Conservation (phyloP, 306 rosid genomes). For the Citrullus colocynthis region DNA sequence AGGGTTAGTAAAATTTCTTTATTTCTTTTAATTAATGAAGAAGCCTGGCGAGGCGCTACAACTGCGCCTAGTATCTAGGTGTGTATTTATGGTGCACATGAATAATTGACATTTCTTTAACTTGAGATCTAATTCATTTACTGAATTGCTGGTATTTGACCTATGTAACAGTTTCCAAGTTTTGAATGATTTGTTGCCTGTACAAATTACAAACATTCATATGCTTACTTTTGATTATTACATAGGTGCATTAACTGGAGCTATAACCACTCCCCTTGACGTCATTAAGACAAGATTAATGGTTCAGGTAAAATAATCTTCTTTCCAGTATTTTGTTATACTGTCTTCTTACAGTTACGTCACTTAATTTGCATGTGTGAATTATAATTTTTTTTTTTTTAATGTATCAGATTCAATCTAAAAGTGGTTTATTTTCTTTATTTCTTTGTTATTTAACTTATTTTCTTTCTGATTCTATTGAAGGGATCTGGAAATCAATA, state of each 20-base stretch:
- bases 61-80: too few relatives aligned
- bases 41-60: too few relatives aligned
- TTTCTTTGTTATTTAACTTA: background rate
- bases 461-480: slow-evolving; percentile 6
- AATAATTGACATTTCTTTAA: background rate
- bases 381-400: background rate
- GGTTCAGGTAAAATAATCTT: slow-evolving; percentile 48
- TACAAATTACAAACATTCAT: background rate
- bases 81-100: background rate
- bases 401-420: background rate
- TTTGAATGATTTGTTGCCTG: background rate
- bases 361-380: background rate
- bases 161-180: background rate
- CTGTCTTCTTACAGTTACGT: too few relatives aligned
- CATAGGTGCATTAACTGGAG: slow-evolving; percentile 90
- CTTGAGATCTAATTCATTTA: background rate
- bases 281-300: slow-evolving; percentile 88
- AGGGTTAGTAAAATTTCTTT: too few relatives aligned
- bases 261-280: slow-evolving; percentile 87
- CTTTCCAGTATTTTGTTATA: too few relatives aligned
- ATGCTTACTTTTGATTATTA: background rate
- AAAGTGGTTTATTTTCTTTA: background rate
- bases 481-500: slow-evolving; percentile 82
- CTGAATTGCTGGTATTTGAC: background rate
- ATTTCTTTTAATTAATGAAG: too few relatives aligned